These are phyloP conservation scores for Globisporangium mamillatum DNA, from an alignment of 352 stramenopile species.

Conservation along the genomic window DNA sequence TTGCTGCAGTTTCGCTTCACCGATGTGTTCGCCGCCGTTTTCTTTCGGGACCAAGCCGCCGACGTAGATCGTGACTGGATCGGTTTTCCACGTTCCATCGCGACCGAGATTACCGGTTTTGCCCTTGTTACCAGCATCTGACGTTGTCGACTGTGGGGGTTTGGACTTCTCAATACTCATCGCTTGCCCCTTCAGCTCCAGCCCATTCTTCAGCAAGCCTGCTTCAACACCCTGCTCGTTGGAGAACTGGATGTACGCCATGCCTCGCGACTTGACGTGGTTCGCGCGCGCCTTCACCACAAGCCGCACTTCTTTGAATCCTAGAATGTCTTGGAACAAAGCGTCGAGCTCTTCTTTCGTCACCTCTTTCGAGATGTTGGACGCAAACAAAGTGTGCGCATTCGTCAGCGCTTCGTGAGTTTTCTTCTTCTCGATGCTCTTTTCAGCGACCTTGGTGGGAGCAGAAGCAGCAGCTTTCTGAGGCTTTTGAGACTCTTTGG, in stretches of 20 bases:
- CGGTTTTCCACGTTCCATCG: slow-evolving; percentile 42
- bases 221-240: slow-evolving; percentile 41
- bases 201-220: slow-evolving; percentile 14
- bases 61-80: slow-evolving; percentile 58
- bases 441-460: slow-evolving; percentile 10
- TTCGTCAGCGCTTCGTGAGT: slow-evolving; percentile 42
- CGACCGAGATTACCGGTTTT: slow-evolving; percentile 1
- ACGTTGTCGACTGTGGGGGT: slow-evolving; percentile 22
- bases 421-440: slow-evolving; percentile 29
- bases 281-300: slow-evolving; percentile 60
- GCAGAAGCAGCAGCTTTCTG: slow-evolving; percentile 4
- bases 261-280: slow-evolving; percentile 63
- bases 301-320: slow-evolving; percentile 55
- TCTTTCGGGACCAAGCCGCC: slow-evolving; percentile 31
- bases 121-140: not conserved
- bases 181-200: slow-evolving; percentile 20
- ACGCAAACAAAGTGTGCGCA: slow-evolving; percentile 67
- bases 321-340: slow-evolving; percentile 49
- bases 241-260: slow-evolving; percentile 71
- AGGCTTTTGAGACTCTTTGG: not conserved
- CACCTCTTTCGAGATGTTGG: slow-evolving; percentile 59
- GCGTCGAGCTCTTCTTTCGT: slow-evolving; percentile 45
- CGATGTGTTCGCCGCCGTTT: slow-evolving; percentile 23
- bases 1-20: slow-evolving; percentile 33
- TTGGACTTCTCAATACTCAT: slow-evolving; percentile 56